Percentiles rank a stretch among this genome's conserved stretches.
Conservation (phyloP, 1,139 yeast genomes). For the Sugiyamaella paludigena region DNA sequence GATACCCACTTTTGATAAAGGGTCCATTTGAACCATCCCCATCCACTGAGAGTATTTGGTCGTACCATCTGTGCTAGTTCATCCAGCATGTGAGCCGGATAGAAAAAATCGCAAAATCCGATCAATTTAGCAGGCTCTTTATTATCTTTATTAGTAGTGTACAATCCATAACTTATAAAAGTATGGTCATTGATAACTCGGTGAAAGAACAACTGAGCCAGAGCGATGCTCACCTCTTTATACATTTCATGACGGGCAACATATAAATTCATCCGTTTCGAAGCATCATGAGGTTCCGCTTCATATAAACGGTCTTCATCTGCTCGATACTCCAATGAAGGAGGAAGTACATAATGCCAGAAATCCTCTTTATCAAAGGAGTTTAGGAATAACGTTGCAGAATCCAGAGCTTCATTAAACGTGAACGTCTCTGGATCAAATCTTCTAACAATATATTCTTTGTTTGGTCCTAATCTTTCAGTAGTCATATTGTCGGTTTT, state of each 20-base stretch:
- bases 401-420: not conserved
- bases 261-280: constrained; percentile 3
- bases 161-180: constrained; percentile 7
- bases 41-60: constrained; percentile 3
- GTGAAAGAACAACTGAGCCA: not conserved
- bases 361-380: constrained; percentile 1
- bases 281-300: constrained; percentile 3
- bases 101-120: constrained; percentile 6
- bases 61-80: constrained; percentile 1
- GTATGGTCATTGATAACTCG: not conserved
- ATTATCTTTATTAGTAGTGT: not conserved
- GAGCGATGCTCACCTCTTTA: not conserved
- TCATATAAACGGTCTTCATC: not conserved
- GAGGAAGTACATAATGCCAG: not conserved
- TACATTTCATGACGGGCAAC: constrained; percentile 1
- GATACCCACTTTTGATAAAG: not conserved
- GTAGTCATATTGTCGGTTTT: too few species aligned
- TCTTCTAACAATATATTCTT: constrained; percentile 3
- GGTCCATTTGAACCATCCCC: constrained; percentile 11
- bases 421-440: constrained; percentile 6
- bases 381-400: not conserved
- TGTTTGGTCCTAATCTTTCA: not conserved
- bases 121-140: constrained; percentile 2
- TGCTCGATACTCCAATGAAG: not conserved
- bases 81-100: constrained; percentile 3